Base-by-base conservation (phyloP, 2,329 filamentous ascomycete genomes). In the Nectriaceae sp. region DNA sequence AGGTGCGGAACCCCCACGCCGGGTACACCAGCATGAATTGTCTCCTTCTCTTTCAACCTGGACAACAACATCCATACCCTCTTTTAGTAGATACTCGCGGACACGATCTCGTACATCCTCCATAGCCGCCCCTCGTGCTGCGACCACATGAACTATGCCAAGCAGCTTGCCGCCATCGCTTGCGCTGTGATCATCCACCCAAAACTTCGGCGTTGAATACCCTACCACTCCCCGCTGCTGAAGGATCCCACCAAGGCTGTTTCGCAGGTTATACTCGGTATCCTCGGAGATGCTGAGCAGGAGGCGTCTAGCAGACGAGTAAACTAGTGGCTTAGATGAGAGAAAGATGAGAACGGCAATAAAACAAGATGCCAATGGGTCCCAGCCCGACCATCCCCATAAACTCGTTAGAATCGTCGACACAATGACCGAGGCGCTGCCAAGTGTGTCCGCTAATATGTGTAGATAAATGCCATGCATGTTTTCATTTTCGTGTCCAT, bases 391-490 rank as follows among this genome's bases (percentile, higher is more conserved):
- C 91, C 93, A 97, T 15, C 89, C 88, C 64, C 89, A 88, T 61
- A 90, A 85, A 64, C 95, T 87, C 0, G 95, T 96, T 19, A 97
- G 76, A 1, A 90, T 75, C 0, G 94, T 99, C 6, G 91, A 97
- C 26, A 91, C 83, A 53, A 99, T 96, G 40, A 99, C 94, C 1
- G 94, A 94, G 1, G 92, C 88, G 46, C 92, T 97, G 21, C 94
- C 94, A 22, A 97, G 84, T 0, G 94, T 96, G 66, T 99, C 94
- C 5, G 94, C 94, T 21, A 97, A 78, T 42, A 99, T 89, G 64
- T 99, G 94, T 18, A 99, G 76, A 70, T 96, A 99, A 57, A 99
- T 97, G 11, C 94, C 94, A 60, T 94, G 74, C 92, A 99, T 97
- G 65, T 99, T 99, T 62, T 99, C 94, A 67, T 96, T 96, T 53